These are phyloP conservation scores for Trypanosoma lewisi DNA, from an alignment of 208 protist species.

Conservation along the genomic window DNA sequence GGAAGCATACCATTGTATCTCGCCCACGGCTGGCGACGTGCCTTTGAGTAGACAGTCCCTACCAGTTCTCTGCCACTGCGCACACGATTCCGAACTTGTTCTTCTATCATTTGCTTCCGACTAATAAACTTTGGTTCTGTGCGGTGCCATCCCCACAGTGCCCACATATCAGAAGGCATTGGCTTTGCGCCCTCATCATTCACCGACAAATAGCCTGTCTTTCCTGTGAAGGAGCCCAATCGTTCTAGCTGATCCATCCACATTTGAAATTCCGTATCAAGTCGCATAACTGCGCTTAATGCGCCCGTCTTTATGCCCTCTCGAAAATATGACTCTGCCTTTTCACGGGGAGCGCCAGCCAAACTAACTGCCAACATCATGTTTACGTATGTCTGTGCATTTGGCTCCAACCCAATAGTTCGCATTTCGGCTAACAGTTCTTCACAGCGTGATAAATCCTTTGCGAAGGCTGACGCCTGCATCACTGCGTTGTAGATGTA, in stretches of 20 bases:
- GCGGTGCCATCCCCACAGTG: conserved; percentile 85
- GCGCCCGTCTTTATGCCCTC: conserved; percentile 61
- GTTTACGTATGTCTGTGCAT: conserved; percentile 89
- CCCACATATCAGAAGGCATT: conserved; percentile 89
- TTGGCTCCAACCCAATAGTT: conserved; percentile 66
- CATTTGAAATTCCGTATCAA: conserved; percentile 90
- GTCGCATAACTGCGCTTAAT: conserved; percentile 67
- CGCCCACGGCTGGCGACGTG: conserved; percentile 78
- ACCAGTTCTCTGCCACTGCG: conserved; percentile 62
- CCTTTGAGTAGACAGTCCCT: conserved; percentile 79
- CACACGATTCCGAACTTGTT: conserved; percentile 68
- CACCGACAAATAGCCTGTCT: conserved; percentile 64
- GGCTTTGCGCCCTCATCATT: conserved; percentile 81
- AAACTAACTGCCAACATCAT: conserved; percentile 87
- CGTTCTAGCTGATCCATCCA: conserved; percentile 91
- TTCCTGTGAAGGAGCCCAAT: conserved; percentile 82
- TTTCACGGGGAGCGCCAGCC: conserved; percentile 49
- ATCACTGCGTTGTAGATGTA: conserved; percentile 92
- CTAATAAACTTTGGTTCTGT: conserved; percentile 85
- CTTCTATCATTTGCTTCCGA: conserved; percentile 47
- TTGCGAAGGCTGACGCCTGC: conserved; percentile 85
- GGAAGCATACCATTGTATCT: conserved; percentile 82
- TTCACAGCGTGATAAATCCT: conserved; percentile 65
- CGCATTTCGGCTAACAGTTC: conserved; percentile 75
- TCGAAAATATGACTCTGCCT: conserved; percentile 69